Conservation (phyloP, 1,284 basidiomycete species). For the Cystobasidiaceae sp. region DNA sequence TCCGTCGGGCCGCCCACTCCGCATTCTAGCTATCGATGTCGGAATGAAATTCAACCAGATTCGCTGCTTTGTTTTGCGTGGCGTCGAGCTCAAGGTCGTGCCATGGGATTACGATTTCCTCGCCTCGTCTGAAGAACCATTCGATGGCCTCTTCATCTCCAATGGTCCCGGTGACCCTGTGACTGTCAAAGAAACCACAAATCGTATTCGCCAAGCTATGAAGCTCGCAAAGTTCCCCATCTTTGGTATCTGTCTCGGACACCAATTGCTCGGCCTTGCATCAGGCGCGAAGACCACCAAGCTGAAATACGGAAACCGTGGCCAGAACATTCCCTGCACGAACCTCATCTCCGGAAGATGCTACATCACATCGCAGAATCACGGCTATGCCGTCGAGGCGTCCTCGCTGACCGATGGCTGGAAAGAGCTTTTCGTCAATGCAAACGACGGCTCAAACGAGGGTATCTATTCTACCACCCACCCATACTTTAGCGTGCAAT, state of each 20-base stretch:
- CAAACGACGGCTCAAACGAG: conserved; percentile 96
- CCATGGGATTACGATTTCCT: conserved; percentile 96
- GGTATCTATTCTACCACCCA: conserved; percentile 83
- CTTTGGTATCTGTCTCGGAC: conserved; percentile 98
- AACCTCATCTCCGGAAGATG: conserved; percentile 89
- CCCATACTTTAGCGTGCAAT: conserved; percentile 99
- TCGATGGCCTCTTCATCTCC: conserved; percentile 93
- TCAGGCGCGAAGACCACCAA: conserved; percentile 90
- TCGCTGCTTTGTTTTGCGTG: conserved; percentile 87
- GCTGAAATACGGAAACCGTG: conserved; percentile 99
- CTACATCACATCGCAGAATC: conserved; percentile 99
- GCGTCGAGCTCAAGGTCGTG: conserved; percentile 93
- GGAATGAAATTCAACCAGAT: conserved; percentile 99
- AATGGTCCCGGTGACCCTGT: conserved; percentile 98
- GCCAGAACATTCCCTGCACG: conserved; percentile 97
- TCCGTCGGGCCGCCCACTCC: conserved; percentile 70
- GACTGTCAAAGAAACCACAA: conserved; percentile 67
- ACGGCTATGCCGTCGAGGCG: conserved; percentile 93
- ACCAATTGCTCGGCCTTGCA: conserved; percentile 92
- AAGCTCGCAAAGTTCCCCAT: conserved; percentile 72
- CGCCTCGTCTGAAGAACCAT: conserved; percentile 65
- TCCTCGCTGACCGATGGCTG: conserved; percentile 73
- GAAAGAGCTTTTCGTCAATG: conserved; percentile 92
- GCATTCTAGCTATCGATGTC: conserved; percentile 88
- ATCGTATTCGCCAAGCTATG: conserved; percentile 67